Evolutionary conservation across 495 filamentous ascomycete genomes (phyloP), one percentile per base, ranked within the genome.

Genomic region (Penicillium waksmanii): DNA sequence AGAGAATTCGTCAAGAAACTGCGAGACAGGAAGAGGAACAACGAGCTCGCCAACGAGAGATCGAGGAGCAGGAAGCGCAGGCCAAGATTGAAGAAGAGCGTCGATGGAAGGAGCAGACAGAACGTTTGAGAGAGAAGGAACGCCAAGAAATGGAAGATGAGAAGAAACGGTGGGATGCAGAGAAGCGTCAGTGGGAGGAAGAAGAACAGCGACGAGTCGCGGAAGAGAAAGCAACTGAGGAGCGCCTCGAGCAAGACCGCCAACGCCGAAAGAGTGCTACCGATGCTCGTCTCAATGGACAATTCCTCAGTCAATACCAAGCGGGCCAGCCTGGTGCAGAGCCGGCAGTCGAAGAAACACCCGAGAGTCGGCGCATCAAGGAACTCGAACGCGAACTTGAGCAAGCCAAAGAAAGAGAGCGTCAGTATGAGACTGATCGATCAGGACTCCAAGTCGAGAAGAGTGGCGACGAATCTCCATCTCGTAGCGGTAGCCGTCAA

Each of bases 351-450:
- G 75, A 78, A 61, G 82, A 66, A 51, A 68, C 70, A 62, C 72
- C 72, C 65, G 83, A 85, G 65, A 77, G 74, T 19, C 84, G 81
- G n/a, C 86, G 92, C 42, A 86, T 98, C 57, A 83, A 84, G 61
- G 86, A 97, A 66, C 81, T 98, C 10, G 95, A 97, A 72, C 82
- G 85, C 27, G 89, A 98, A 71, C 81, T 98, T 2, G 89, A 92
- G 67, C 78, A 86, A 60, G 95, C 95, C 3, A 89, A 93, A 60
- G 87, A 94, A 61, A 87, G 95, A 10, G 95, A 98, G 67, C 82
- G 81, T 40, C 82, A 92, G 67, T 98, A 97, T 65, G 84, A 96
- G 71, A 80, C 79, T 42, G 92, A 93, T 69, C 85, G 93, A 46
- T 86, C 93, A 69, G 86, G 81, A 38, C 65, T 76, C 25, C 67